Conservation (phyloP, 2,329 filamentous ascomycete species). For the Arthrobotrys iridis region DNA sequence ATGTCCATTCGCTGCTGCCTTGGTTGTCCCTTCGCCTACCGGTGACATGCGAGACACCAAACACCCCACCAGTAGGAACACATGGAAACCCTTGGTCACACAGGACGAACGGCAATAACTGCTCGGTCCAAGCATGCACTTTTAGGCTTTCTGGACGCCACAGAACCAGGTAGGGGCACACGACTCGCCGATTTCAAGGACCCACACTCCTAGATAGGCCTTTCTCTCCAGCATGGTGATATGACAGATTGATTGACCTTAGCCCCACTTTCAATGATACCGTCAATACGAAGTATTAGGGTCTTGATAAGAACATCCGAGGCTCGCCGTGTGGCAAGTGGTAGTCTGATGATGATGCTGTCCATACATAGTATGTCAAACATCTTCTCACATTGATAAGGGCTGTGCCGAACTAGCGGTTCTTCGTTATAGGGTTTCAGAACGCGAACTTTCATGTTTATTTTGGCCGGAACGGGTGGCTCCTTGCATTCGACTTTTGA, state of each 20-base stretch:
- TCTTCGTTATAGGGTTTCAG: constrained; percentile 10
- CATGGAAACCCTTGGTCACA: constrained; percentile 20
- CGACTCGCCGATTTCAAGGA: constrained; percentile 38
- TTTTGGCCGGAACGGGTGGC: constrained; percentile 20
- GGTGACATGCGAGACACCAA: constrained; percentile 42
- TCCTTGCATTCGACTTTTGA: constrained; percentile 3
- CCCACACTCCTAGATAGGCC: constrained; percentile 27
- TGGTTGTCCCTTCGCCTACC: constrained; percentile 9
- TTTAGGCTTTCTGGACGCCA: constrained; percentile 32
- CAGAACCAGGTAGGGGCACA: constrained; percentile 42
- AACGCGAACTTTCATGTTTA: constrained; percentile 10
- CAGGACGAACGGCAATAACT: constrained; percentile 21
- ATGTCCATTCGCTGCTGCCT: constrained; percentile 21
- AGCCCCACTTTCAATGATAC: constrained; percentile 26
- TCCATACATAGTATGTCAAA: constrained; percentile 1
- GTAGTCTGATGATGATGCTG: constrained; percentile 24
- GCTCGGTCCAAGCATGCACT: constrained; percentile 34
- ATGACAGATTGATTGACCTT: constrained; percentile 39
- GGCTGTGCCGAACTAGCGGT: constrained; percentile 34
- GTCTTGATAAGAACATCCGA: constrained; percentile 33
- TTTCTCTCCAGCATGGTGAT: constrained; percentile 15
- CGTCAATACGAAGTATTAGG: neutral
- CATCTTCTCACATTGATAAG: constrained; percentile 5
- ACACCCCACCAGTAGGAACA: constrained; percentile 8
- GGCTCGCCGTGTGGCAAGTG: constrained; percentile 2